Conservation (phyloP, 805 yeast genomes). For the Barnettozyma wickerhamii region DNA sequence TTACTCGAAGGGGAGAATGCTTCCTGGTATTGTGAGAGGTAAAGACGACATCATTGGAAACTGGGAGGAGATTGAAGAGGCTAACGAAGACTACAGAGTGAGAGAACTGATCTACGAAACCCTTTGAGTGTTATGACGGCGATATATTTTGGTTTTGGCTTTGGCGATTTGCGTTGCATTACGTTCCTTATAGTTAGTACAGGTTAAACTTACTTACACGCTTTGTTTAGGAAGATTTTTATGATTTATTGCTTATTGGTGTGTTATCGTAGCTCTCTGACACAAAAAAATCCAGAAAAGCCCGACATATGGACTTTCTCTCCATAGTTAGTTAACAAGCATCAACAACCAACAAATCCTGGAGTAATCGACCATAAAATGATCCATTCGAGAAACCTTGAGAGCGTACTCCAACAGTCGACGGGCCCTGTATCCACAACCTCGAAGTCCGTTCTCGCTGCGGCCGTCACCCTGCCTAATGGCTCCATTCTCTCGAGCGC, state of each 20-base stretch:
- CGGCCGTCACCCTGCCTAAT: constrained; percentile 9
- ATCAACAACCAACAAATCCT: background rate
- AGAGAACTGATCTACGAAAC: constrained; percentile 63
- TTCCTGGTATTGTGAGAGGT: constrained; percentile 85
- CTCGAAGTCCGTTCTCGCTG: constrained; percentile 1
- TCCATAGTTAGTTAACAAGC: no score
- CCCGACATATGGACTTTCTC: no score
- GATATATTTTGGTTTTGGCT: no score
- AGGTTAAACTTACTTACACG: no score
- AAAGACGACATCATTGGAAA: constrained; percentile 80
- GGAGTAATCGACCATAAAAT: background rate
- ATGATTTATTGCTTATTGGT: background rate
- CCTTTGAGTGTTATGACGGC: no score
- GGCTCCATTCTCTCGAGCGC: constrained; percentile 9
- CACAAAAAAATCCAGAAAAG: background rate
- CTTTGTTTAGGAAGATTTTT: no score
- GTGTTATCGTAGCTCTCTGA: no score
- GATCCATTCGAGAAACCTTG: constrained; percentile 9
- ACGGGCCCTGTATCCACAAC: constrained; percentile 7
- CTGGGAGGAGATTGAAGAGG: constrained; percentile 81
- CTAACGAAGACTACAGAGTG: constrained; percentile 73
- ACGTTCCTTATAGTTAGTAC: no score
- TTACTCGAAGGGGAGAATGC: constrained; percentile 60
- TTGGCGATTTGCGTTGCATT: background rate
- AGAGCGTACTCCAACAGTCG: constrained; percentile 6